Evolutionary conservation across 2,329 filamentous ascomycete species (phyloP).

Genomic region (Fusarium verticillioides): DNA sequence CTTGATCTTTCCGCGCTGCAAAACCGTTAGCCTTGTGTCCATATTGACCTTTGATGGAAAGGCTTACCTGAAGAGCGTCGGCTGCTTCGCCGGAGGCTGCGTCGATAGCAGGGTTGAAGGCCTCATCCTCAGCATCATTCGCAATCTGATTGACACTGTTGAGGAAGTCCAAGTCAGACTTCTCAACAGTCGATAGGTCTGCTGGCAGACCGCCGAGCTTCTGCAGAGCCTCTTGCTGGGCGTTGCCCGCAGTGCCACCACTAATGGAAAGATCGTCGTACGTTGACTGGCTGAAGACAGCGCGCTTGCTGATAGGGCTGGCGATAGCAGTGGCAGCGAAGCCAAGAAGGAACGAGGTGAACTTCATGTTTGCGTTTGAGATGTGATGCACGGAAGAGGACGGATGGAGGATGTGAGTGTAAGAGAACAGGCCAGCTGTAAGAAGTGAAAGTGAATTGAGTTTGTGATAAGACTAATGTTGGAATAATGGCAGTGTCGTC

Average conservation of each 20-base stretch:
- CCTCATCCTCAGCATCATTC: constrained; percentile 63
- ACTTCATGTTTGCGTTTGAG: constrained; percentile 47
- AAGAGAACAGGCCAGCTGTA: not conserved
- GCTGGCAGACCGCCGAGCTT: constrained; percentile 52
- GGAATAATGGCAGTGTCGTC: not conserved
- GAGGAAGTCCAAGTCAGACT: constrained; percentile 60
- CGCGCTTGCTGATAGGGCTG: constrained; percentile 44
- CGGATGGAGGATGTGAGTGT: not conserved
- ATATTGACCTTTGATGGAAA: fast-evolving
- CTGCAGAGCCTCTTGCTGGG: constrained; percentile 55
- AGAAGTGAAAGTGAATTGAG: not conserved
- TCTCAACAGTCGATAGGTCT: constrained; percentile 57
- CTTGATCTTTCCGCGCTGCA: constrained; percentile 65
- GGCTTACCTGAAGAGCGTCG: constrained; percentile 58
- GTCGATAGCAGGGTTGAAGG: constrained; percentile 65
- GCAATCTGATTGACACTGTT: constrained; percentile 62
- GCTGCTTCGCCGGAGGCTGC: constrained; percentile 58
- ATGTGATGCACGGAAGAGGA: not conserved
- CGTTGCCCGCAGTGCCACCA: constrained; percentile 57
- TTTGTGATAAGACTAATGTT: not conserved
- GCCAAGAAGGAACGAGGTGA: constrained; percentile 47
- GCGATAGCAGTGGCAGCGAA: constrained; percentile 45
- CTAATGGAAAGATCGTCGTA: constrained; percentile 62
- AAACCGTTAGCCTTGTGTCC: not conserved
- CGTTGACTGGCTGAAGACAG: constrained; percentile 49